Percentiles rank a stretch among this genome's conserved stretches.
These are phyloP conservation scores for Candolleomyces eurysporus DNA, from an alignment of 768 basidiomycete species.

Conservation along the genomic window DNA sequence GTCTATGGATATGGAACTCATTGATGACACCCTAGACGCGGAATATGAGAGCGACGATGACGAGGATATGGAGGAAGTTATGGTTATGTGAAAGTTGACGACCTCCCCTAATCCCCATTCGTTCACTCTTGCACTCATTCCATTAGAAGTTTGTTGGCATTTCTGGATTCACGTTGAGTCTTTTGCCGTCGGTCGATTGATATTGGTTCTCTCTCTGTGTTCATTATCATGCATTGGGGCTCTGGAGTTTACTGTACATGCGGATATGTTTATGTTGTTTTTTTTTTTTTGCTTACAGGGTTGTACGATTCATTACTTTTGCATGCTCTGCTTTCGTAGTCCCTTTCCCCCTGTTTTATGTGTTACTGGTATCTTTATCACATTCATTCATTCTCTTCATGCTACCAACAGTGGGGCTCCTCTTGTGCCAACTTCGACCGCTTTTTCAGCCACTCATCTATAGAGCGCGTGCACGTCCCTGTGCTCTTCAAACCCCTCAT, in stretches of 20 bases:
- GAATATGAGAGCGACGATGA: constrained; percentile 32
- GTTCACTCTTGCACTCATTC: background rate
- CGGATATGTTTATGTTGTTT: background rate
- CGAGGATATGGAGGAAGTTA: constrained; percentile 47
- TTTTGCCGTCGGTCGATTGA: too few relatives aligned
- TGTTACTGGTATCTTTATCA: too few relatives aligned
- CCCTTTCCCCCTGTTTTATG: too few relatives aligned
- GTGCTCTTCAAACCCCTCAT: too few relatives aligned
- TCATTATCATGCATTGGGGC: background rate
- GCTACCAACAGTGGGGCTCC: too few relatives aligned
- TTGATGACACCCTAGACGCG: constrained; percentile 13
- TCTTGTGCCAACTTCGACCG: too few relatives aligned
- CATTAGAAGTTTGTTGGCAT: background rate
- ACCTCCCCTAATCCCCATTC: background rate
- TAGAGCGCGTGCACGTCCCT: too few relatives aligned
- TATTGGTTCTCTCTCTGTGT: background rate
- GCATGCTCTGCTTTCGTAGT: too few relatives aligned
- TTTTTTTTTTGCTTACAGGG: background rate
- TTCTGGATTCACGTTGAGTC: too few relatives aligned
- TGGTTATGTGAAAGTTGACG: constrained; percentile 15
- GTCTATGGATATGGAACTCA: background rate
- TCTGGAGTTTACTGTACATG: background rate
- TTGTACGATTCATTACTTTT: too few relatives aligned
- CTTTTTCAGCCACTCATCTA: too few relatives aligned
- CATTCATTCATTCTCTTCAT: too few relatives aligned